These are phyloP conservation scores for Apiospora saccharicola DNA, from an alignment of 2,329 filamentous ascomycete species.

Conservation along the genomic window DNA sequence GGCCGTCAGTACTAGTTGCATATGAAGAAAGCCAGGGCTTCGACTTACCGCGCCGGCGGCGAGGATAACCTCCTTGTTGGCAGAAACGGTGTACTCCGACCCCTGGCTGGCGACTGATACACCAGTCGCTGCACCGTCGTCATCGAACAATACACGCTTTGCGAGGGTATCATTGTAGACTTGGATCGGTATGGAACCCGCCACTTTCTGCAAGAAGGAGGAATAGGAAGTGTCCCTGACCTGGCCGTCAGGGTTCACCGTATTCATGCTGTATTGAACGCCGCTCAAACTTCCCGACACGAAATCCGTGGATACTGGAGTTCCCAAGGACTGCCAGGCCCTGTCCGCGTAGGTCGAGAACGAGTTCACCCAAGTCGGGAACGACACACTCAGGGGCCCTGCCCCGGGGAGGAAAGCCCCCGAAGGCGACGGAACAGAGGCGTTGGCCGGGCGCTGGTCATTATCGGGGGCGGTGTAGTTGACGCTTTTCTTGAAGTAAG, in stretches of 20 bases:
- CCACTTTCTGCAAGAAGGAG: no score
- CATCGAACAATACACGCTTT: slow-evolving; percentile 54
- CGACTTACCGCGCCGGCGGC: slow-evolving; percentile 61
- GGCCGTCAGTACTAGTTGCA: no score
- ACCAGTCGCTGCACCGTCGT: no score
- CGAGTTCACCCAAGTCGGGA: slow-evolving; percentile 46
- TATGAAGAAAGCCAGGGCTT: no score
- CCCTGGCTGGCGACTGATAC: slow-evolving; percentile 21
- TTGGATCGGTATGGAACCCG: no score
- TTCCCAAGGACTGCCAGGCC: no score
- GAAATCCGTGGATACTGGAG: not conserved
- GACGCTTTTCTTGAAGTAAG: slow-evolving; percentile 22
- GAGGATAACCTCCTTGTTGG: slow-evolving; percentile 68
- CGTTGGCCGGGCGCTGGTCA: not conserved
- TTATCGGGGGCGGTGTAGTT: not conserved
- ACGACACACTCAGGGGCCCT: not conserved
- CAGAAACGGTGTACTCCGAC: slow-evolving; percentile 37
- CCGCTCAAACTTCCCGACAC: no score
- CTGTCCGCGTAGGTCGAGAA: slow-evolving; percentile 38
- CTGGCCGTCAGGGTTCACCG: no score
- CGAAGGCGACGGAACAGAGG: no score
- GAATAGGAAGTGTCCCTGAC: no score
- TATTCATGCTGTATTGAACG: no score
- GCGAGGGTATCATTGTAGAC: slow-evolving; percentile 42
- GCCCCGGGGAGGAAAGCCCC: no score